Evolutionary conservation across 306 rosid genomes (phyloP).

Genomic region (Lathyrus sativus): DNA sequence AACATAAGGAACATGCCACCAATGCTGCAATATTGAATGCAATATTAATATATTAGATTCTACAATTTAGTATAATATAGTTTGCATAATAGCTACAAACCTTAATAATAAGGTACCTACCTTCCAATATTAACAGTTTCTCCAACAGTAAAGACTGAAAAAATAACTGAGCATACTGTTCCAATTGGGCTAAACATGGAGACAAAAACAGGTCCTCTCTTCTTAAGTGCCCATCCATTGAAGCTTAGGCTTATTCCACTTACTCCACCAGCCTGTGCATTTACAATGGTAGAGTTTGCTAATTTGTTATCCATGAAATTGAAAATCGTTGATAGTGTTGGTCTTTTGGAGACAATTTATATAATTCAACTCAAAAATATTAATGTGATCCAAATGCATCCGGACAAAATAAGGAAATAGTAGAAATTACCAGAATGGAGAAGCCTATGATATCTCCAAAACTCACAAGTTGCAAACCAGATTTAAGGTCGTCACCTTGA

Average conservation of each 20-base stretch:
- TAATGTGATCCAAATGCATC: not conserved
- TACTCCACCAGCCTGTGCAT: conserved; percentile 65
- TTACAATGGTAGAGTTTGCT: too few relatives aligned
- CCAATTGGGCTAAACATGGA: conserved; percentile 81
- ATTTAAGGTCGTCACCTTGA: conserved; percentile 41
- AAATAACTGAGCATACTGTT: conserved; percentile 70
- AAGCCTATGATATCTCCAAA: conserved; percentile 47
- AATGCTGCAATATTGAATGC: conserved; percentile 49
- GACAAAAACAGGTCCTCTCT: conserved; percentile 85
- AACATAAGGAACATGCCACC: conserved; percentile 83
- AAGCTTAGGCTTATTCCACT: conserved; percentile 69
- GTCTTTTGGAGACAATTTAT: too few relatives aligned
- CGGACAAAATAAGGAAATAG: not conserved
- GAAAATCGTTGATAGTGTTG: too few relatives aligned
- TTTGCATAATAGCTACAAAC: not conserved
- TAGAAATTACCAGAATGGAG: conserved; percentile 56
- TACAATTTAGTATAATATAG: not conserved
- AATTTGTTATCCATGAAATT: too few relatives aligned
- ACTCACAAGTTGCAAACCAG: conserved; percentile 48
- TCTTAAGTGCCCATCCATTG: conserved; percentile 87
- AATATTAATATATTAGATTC: not conserved
- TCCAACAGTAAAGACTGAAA: conserved; percentile 56
- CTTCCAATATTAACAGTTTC: conserved; percentile 66
- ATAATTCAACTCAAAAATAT: not conserved
- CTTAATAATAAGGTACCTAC: conserved; percentile 29